phyloP scores from a whole-genome alignment of 768 basidiomycete species.

The Aureoboletus auriporus region DNA sequence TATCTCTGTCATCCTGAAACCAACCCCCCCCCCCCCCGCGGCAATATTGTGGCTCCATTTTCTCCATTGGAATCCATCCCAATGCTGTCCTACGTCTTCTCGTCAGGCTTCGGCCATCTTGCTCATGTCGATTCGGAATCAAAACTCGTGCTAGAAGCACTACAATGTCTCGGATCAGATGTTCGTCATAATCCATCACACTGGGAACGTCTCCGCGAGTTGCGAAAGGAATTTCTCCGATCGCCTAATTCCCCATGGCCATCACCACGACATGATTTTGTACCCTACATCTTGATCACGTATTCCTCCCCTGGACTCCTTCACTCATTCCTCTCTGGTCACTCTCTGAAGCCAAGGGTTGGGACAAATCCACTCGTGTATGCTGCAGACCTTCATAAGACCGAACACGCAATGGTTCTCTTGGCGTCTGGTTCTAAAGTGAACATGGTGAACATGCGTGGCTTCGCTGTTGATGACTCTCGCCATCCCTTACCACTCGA shows the following conservation, averaged over 20 bases:
- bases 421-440: background rate
- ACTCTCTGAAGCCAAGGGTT: background rate
- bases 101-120: constrained; percentile 1
- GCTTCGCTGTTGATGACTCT: constrained; percentile 1
- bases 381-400: constrained; percentile 1
- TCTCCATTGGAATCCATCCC: background rate
- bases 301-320: background rate
- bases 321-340: background rate
- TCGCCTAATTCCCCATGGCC: constrained; percentile 4
- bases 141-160: background rate
- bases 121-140: background rate
- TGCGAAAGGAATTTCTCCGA: background rate
- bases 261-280: background rate
- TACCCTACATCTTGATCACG: constrained; percentile 2
- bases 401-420: background rate
- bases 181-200: background rate
- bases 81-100: background rate
- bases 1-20: background rate
- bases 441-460: too few species aligned
- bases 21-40: too few species aligned
- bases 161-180: background rate
- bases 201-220: background rate
- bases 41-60: too few species aligned
- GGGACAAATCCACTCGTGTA: constrained; percentile 12
- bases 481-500: background rate